A percentile compares a stretch with the other conserved stretches of the same genome.
Evolutionary conservation across 2,329 filamentous ascomycete genomes (phyloP).

Genomic region (Fusarium multiceps): DNA sequence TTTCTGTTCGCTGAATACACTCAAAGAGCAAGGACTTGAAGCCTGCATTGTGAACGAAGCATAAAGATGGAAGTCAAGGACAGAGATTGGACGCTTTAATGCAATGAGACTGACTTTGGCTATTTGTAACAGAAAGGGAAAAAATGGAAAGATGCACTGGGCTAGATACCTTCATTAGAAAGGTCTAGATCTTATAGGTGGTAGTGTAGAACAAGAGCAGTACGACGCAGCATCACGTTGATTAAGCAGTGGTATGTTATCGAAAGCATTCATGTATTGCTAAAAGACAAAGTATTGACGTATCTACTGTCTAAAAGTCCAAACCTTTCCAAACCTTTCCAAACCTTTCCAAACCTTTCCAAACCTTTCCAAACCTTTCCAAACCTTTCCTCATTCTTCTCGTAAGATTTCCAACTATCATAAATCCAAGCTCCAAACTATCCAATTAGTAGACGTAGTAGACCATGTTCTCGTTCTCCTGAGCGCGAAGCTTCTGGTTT

Average conservation of each 20-base stretch:
- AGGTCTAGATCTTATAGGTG: background rate
- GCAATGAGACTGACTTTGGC: too few relatives aligned
- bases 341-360: too few relatives aligned
- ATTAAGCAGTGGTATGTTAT: background rate
- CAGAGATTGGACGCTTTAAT: too few relatives aligned
- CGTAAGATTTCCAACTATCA: background rate
- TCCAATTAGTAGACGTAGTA: constrained; percentile 48
- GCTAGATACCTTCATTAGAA: background rate
- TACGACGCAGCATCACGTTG: background rate
- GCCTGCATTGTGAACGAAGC: too few relatives aligned
- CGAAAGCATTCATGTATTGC: background rate
- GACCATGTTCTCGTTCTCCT: constrained; percentile 42
- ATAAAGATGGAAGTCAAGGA: too few relatives aligned
- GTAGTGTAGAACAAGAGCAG: background rate
- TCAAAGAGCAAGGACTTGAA: too few relatives aligned
- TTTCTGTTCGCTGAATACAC: too few relatives aligned
- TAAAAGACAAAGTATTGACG: constrained; percentile 25
- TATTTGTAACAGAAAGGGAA: too few relatives aligned
- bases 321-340: too few relatives aligned
- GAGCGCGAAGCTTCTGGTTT: constrained; percentile 51
- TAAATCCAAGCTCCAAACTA: background rate
- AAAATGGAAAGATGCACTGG: too few relatives aligned
- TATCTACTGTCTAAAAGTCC: constrained; percentile 14
- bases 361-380: too few relatives aligned
- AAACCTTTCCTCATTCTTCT: background rate